Conservation (phyloP, 208 protist genomes). For the Zelonia costaricensis region DNA sequence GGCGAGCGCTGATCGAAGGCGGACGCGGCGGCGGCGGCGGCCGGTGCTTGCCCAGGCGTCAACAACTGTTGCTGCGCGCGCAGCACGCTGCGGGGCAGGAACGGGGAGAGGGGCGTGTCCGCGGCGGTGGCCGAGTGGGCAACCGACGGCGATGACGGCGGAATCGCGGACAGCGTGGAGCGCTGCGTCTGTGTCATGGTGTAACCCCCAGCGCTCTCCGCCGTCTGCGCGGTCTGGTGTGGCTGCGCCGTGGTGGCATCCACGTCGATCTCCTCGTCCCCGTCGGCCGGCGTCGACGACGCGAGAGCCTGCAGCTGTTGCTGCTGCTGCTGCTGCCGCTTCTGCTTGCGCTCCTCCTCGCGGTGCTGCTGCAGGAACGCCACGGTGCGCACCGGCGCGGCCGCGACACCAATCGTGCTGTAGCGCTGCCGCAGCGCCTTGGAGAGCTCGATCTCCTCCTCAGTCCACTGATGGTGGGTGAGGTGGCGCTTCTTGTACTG, state of each 20-base stretch:
- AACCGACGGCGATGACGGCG: slow-evolving; percentile 8
- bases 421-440: slow-evolving; percentile 40
- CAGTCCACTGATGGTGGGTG: slow-evolving; percentile 47
- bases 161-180: not conserved
- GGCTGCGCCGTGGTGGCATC: slow-evolving; percentile 9
- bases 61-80: slow-evolving; percentile 16
- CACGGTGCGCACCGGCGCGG: slow-evolving; percentile 36
- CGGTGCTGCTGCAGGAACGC: slow-evolving; percentile 30
- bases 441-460: slow-evolving; percentile 46
- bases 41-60: not conserved
- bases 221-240: not conserved
- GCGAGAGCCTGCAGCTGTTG: not conserved
- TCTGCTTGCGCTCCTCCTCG: slow-evolving; percentile 16
- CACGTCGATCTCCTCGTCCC: slow-evolving; percentile 2
- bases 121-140: not conserved
- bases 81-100: slow-evolving; percentile 27
- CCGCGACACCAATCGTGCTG: slow-evolving; percentile 27
- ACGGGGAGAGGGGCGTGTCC: slow-evolving; percentile 28
- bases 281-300: not conserved
- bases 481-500: slow-evolving; percentile 41
- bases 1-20: not conserved
- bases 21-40: not conserved
- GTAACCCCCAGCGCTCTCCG: not conserved
- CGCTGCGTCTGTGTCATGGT: slow-evolving; percentile 14
- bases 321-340: slow-evolving; percentile 5